Evolutionary conservation across 495 filamentous ascomycete genomes (phyloP), one percentile per base, ranked within the genome.

Genomic region (Annulohypoxylon moriforme): DNA sequence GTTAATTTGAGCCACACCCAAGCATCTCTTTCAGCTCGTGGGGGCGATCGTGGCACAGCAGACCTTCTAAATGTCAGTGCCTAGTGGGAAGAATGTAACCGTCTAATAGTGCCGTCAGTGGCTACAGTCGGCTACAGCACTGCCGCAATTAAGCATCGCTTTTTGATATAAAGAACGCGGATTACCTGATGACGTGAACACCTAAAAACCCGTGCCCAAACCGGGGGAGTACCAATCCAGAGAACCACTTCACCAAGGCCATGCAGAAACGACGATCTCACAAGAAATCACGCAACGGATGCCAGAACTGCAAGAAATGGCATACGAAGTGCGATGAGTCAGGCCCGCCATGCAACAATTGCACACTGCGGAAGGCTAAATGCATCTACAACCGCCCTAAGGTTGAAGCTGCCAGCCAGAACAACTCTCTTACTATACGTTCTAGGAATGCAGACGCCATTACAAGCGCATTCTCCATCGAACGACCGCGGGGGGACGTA

Each of bases 241-340:
- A 50, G 20, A 25, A 52, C 29, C 14, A 24, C 13, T 27, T 5
- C 16, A 50, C 14, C 33, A 27, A 67, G 22, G 33, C 46, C 38
- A 81, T 79, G 77, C 72, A 79, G 50, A 78, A 77, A 36, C 59
- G 79, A 66, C 64, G 75, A 60, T 78, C 77, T 56, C 79, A 81
- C 62, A 79, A 76, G 55, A 81, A 81, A 66, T 81, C 79, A 1
- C 76, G 79, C 10, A 76, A 76, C 44, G 79, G 79, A 13, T 81
- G 79, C 61, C 66, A 72, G 60, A 81, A 81, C 60, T 81, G 79
- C 63, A 81, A 81, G 40, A 79, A 76, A 63, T 75, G 79, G 74
- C 79, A 79, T 36, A 75, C 77, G n/a, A 81, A 81, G 68, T 81
- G 79, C 59, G 79, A 81, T 49, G 79, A 81, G 69, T 33, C 46